Conservation (phyloP, 1,139 yeast species). For the Nakaseomyces glabratus region DNA sequence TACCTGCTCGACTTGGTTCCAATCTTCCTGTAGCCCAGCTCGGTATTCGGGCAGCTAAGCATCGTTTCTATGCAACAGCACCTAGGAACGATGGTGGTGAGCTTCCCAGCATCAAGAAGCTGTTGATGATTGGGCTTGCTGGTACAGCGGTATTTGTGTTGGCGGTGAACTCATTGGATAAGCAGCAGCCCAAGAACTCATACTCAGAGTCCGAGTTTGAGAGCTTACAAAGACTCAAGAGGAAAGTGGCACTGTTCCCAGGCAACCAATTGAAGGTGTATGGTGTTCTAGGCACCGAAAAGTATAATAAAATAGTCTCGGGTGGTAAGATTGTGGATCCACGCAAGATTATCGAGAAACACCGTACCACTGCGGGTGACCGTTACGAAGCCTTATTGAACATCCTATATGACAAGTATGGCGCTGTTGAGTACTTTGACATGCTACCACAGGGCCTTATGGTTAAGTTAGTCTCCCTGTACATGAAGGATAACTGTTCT, state of each 20-base stretch:
- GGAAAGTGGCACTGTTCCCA: constrained; percentile 41
- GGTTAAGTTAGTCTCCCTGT: constrained; percentile 47
- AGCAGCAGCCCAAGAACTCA: constrained; percentile 43
- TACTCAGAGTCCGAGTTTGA: constrained; percentile 58
- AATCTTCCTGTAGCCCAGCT: no score
- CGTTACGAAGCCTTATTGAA: constrained; percentile 37
- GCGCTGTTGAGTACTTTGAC: constrained; percentile 23
- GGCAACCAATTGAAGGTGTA: constrained; percentile 15
- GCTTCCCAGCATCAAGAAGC: constrained; percentile 42
- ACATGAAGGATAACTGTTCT: constrained; percentile 35
- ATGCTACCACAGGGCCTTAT: constrained; percentile 49
- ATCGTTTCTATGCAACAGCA: not conserved
- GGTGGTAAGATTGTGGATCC: constrained; percentile 8
- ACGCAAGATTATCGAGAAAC: constrained; percentile 1
- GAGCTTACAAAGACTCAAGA: constrained; percentile 38
- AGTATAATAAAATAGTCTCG: not conserved
- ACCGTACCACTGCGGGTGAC: constrained; percentile 22
- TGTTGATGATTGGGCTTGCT: constrained; percentile 41
- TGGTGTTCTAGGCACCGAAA: constrained; percentile 5
- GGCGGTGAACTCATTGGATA: constrained; percentile 46
- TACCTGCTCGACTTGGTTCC: no score
- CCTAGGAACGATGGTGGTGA: constrained; percentile 21
- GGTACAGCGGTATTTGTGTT: constrained; percentile 47
- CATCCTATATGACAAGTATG: constrained; percentile 24
- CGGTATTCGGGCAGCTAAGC: not conserved